These are phyloP conservation scores for Cicer bijugum DNA, from an alignment of 306 rosid species.

Conservation along the genomic window DNA sequence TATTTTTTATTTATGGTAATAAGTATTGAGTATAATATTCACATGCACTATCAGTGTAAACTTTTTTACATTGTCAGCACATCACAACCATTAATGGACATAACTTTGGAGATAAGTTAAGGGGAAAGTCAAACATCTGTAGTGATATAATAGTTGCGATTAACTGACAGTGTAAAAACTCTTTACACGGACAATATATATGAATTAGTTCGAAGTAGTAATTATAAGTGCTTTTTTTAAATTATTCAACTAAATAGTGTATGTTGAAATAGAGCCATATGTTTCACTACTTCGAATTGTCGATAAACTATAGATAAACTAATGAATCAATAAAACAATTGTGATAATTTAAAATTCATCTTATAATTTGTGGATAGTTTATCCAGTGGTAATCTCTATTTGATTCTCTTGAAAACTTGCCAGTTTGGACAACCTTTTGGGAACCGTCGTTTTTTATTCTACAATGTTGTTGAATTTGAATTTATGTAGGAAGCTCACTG, in stretches of 20 bases:
- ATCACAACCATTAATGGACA: no score
- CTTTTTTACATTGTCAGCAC: no score
- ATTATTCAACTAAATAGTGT: not conserved
- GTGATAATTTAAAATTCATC: not conserved
- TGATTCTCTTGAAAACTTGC: conserved; percentile 8
- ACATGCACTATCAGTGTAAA: no score
- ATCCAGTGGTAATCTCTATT: conserved; percentile 23
- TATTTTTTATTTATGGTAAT: not conserved
- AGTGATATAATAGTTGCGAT: no score
- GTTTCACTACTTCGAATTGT: not conserved
- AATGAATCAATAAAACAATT: not conserved
- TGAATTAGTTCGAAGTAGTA: no score
- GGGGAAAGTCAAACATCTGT: no score
- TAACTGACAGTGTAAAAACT: no score
- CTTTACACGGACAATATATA: no score
- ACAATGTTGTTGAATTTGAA: conserved; percentile 24
- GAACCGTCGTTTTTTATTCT: not conserved
- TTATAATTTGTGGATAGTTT: not conserved
- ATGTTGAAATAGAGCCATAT: not conserved
- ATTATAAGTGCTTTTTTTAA: not conserved
- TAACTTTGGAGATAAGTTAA: no score
- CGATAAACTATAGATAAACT: not conserved
- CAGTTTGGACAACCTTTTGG: no score
- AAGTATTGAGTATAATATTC: not conserved
- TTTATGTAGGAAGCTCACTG: not conserved